Evolutionary conservation across 306 rosid species (phyloP), one percentile per base, ranked within the genome.

Genomic region (Benincasa hispida): DNA sequence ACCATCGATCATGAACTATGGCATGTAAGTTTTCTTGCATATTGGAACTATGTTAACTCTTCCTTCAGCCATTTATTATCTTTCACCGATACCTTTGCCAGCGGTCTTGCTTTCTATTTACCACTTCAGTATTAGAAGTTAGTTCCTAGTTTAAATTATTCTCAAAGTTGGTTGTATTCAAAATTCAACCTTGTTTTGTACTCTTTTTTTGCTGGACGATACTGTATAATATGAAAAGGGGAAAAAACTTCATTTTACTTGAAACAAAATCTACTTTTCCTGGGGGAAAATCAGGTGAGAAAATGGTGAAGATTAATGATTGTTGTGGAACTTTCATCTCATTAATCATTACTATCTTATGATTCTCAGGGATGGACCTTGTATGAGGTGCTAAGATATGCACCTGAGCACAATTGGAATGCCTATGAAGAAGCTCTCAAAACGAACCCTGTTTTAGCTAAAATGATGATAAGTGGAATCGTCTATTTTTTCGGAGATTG

Each of bases 391-490:
- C 82, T 94, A n/a, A 87, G 87, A 80, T 94, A 94, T 88, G 96
- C 80, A 74, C 98, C 98, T 7, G 96, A 90, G 66, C 98, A 94
- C 91, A 94, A 94, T 80, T 94, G 98, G 98, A 79, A 79, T 87
- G 97, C 98, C 50, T 91, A 91, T 79, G 97, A 94, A 82, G 87
- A 94, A 88, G 90, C 97, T 82, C 88, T 94, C 79, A 84, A 87
- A 78, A 78, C 85, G 77, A 91, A 94, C 73, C 97, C 97, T 1
- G 97, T 94, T 80, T 85, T 91, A 62, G 88, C 98, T 70, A 94
- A 94, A 89, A 94, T 94, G 98, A 85, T 82, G 27, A 94, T 91
- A 72, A 94, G 97, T 76, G 98, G 98, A 57, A 73, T 86, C 74
- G 96, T 94, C 15, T 94, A 94, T 79, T 88, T 96, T 73, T 76